Percentiles rank a stretch among this genome's conserved stretches.
Evolutionary conservation across 2,329 filamentous ascomycete genomes (phyloP).

Genomic region (Trichoderma sp.): DNA sequence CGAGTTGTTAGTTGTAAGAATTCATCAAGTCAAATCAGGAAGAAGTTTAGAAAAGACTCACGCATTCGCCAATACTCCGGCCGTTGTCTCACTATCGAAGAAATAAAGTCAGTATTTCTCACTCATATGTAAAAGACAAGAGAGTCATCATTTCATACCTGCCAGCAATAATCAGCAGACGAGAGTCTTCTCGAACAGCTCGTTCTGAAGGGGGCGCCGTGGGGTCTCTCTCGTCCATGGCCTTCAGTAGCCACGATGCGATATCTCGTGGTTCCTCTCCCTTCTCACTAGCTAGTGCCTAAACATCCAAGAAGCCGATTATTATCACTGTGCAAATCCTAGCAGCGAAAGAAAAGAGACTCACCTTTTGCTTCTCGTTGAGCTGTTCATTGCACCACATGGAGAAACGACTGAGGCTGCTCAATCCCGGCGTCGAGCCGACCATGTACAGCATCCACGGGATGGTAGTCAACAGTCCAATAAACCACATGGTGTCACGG

Average conservation of each 20-base stretch:
- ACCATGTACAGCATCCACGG: constrained; percentile 28
- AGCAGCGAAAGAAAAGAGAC: background rate
- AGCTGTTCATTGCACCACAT: constrained; percentile 25
- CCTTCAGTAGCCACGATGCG: background rate
- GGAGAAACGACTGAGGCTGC: constrained; percentile 27
- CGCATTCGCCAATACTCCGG: background rate
- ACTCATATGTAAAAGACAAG: too few species aligned
- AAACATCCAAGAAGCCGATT: too few species aligned
- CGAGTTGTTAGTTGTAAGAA: background rate
- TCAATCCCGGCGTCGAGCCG: constrained; percentile 34
- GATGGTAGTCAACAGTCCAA: background rate
- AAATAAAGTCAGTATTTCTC: background rate
- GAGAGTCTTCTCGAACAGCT: background rate
- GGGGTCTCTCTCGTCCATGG: background rate
- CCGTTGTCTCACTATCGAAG: background rate
- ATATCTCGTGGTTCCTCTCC: background rate
- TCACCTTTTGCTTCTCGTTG: constrained; percentile 12
- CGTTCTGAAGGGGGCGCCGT: background rate
- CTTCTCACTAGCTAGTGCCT: background rate
- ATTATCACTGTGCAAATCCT: background rate
- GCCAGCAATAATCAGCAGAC: background rate
- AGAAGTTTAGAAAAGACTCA: background rate
- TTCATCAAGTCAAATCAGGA: background rate
- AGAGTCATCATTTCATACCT: background rate
- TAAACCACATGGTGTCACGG: background rate